Evolutionary conservation across 805 yeast genomes (phyloP), one percentile per base, ranked within the genome.

Genomic region (Ogataea ramenticola): DNA sequence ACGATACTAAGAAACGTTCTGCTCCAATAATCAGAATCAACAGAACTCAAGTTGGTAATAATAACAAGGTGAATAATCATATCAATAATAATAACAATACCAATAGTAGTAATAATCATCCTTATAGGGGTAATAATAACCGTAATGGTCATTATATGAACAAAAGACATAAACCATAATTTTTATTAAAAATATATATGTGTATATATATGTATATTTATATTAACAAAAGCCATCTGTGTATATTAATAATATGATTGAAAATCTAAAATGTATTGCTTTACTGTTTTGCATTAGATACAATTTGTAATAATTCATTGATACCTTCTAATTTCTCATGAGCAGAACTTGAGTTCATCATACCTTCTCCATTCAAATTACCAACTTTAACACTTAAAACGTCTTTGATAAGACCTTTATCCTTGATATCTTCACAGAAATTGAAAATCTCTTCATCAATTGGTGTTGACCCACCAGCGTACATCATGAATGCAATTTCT

Each of bases 361-460:
- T 60, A 29, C n/a, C n/a, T 29, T 9, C n/a, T 10, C n/a, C n/a
- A 29, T 29, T 29, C 24, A 71, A 67, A 29, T 65, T 66, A 19
- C 80, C 82, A 47, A 76, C 74, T 6, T 84, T 82, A 35, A 85
- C 78, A 1, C 86, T 77, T 48, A 80, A 70, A 2, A 75, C 77
- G 2, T 65, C 64, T 4, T 64, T 63, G n/a, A 79, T 54, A 8
- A 56, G 57, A 1, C 62, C 60, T 4, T 60, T 61, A n/a, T 58
- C 57, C 8, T 57, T 54, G 38, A 76, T 58, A 4, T 62, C 67
- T 46, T 76, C 74, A 22, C 76, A 74, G 49, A 69, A 72, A 43
- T 75, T 78, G 63, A 75, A 82, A 21, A 78, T 61, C 16, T 84
- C 79, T 52, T 86, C 93, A 55, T 82, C 83, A n/a, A 79, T 68